A percentile compares a stretch with the other conserved stretches of the same genome.
Evolutionary conservation across 2,329 filamentous ascomycete genomes (phyloP).

Genomic region (Ascochyta koolunga): DNA sequence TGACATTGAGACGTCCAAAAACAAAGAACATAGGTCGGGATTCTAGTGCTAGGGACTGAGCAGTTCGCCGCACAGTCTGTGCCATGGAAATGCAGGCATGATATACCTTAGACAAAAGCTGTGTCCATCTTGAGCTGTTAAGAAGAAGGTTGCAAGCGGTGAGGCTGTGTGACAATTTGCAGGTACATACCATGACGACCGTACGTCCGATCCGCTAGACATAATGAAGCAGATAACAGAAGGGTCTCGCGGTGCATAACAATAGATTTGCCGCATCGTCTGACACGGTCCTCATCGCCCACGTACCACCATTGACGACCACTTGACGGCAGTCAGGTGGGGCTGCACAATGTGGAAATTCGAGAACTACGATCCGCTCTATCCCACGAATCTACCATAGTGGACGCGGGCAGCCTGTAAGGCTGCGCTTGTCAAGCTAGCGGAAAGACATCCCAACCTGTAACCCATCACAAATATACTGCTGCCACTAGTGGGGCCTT

Average conservation of each 20-base stretch:
- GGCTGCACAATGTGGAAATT: constrained; percentile 17
- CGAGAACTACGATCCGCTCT: constrained; percentile 2
- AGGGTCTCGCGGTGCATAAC: constrained; percentile 27
- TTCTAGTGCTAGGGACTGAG: background rate
- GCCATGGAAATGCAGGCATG: background rate
- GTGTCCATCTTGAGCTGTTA: background rate
- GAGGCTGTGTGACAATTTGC: constrained; percentile 26
- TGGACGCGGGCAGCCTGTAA: constrained; percentile 11
- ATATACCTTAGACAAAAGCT: background rate
- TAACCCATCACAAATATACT: constrained; percentile 13
- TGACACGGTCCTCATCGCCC: constrained; percentile 27
- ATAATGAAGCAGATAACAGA: constrained; percentile 9
- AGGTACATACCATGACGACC: constrained; percentile 26
- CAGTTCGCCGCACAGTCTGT: background rate
- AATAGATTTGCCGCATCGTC: constrained; percentile 16
- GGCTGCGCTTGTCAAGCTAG: constrained; percentile 30
- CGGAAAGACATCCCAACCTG: constrained; percentile 34
- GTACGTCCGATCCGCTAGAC: constrained; percentile 13
- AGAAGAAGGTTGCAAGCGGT: constrained; percentile 21
- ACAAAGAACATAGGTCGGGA: background rate
- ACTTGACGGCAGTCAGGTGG: constrained; percentile 18
- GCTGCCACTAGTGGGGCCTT: constrained; percentile 24
- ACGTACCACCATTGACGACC: constrained; percentile 29
- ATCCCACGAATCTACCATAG: constrained; percentile 11
- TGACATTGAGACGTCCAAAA: background rate